Conservation (phyloP, 352 stramenopile genomes). For the Blastocystis sp. region DNA sequence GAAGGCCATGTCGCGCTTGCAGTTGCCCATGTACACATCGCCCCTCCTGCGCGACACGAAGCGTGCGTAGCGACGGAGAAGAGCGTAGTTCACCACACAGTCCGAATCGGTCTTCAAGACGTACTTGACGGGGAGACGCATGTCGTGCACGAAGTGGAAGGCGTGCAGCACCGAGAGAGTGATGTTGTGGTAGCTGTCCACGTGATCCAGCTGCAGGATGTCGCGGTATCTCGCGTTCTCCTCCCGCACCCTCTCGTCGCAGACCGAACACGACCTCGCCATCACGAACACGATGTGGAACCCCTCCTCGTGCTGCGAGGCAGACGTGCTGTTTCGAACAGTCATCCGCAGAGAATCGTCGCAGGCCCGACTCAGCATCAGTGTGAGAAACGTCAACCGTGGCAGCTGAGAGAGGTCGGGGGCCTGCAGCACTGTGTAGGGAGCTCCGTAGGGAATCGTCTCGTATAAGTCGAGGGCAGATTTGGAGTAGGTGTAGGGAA, state of each 20-base stretch:
- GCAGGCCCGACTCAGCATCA: conserved; percentile 33
- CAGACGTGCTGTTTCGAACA: neutral
- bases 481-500: neutral
- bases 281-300: conserved; percentile 23
- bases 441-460: neutral
- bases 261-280: neutral
- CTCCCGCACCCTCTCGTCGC: neutral
- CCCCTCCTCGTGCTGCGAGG: neutral
- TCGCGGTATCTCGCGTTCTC: neutral
- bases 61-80: neutral
- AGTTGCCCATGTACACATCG: conserved; percentile 30
- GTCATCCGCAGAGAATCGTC: neutral
- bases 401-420: neutral
- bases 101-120: conserved; percentile 48
- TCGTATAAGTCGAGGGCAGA: neutral
- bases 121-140: conserved; percentile 34
- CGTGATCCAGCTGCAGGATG: conserved; percentile 32
- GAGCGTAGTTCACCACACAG: conserved; percentile 51
- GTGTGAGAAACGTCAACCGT: neutral
- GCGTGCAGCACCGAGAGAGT: conserved; percentile 39
- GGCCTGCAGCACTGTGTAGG: neutral
- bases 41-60: neutral
- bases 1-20: neutral
- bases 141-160: neutral
- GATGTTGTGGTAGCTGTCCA: conserved; percentile 52